Conservation (phyloP, 768 basidiomycete genomes). For the Macrocybe gigantea region DNA sequence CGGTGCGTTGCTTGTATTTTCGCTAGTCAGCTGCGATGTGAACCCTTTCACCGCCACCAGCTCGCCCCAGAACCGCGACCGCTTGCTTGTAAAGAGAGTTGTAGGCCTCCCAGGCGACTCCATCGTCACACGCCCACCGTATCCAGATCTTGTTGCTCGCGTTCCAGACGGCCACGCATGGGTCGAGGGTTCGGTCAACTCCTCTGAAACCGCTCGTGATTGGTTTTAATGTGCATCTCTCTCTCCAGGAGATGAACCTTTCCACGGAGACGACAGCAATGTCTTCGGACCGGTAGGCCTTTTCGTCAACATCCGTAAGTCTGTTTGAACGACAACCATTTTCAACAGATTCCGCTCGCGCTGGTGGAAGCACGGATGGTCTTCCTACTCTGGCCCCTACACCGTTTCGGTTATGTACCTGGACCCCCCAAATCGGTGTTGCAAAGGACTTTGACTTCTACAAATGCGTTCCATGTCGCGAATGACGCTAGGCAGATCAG, state of each 20-base stretch:
- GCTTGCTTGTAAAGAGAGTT: slow-evolving; percentile 60
- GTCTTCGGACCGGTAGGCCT: slow-evolving; percentile 54
- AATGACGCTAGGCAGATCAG: too few relatives aligned
- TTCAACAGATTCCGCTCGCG: too few relatives aligned
- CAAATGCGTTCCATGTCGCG: too few relatives aligned
- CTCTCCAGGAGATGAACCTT: slow-evolving; percentile 54
- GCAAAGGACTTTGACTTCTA: too few relatives aligned
- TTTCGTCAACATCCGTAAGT: too few relatives aligned
- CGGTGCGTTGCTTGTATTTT: slow-evolving; percentile 28
- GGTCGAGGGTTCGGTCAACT: slow-evolving; percentile 55
- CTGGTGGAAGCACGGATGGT: too few relatives aligned
- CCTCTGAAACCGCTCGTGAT: background rate
- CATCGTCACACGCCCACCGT: slow-evolving; percentile 66
- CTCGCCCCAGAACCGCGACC: slow-evolving; percentile 50
- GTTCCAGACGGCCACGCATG: slow-evolving; percentile 65
- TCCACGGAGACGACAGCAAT: slow-evolving; percentile 68
- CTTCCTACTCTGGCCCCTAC: too few relatives aligned
- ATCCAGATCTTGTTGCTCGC: slow-evolving; percentile 44
- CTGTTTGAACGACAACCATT: too few relatives aligned
- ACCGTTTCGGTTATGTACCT: too few relatives aligned
- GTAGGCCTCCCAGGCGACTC: slow-evolving; percentile 57
- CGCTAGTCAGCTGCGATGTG: background rate
- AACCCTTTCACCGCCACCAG: slow-evolving; percentile 24
- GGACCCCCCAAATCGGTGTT: too few relatives aligned
- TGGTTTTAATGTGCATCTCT: background rate